Percentiles rank a stretch among this genome's conserved stretches.
phyloP scores from a whole-genome alignment of 176 grass and related monocot genomes.

The Raddia distichophylla region DNA sequence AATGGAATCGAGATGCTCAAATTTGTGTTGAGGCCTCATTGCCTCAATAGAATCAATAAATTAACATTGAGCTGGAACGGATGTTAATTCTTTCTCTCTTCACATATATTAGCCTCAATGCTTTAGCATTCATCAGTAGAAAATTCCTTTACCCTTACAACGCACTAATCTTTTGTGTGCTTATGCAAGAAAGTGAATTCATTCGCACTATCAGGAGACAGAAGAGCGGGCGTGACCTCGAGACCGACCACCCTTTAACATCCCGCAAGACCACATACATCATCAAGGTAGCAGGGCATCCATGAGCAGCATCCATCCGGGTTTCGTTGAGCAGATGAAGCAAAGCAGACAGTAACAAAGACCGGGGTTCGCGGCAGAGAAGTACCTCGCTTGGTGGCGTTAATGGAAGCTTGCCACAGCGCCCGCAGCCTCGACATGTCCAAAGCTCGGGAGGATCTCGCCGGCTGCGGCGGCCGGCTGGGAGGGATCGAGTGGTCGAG shows the following conservation, averaged over 20 bases:
- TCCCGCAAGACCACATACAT: not conserved
- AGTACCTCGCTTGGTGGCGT: conserved; percentile 70
- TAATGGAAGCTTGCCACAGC: conserved; percentile 73
- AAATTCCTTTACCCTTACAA: not conserved
- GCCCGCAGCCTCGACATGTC: conserved; percentile 67
- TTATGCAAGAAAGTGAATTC: not conserved
- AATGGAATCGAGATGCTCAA: conserved; percentile 22
- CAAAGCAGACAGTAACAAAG: not conserved
- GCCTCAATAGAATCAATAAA: not conserved
- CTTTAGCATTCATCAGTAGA: not conserved
- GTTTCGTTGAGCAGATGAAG: conserved; percentile 20
- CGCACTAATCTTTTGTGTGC: not conserved
- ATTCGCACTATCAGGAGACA: not conserved
- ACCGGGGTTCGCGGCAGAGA: not conserved
- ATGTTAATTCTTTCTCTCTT: not conserved
- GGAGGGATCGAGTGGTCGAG: not conserved
- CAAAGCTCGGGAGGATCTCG: not conserved
- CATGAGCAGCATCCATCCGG: not conserved
- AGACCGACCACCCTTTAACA: not conserved
- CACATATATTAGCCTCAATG: not conserved
- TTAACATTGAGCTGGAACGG: not conserved
- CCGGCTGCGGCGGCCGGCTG: not conserved
- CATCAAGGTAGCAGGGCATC: not conserved
- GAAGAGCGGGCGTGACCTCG: not conserved
- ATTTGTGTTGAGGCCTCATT: not conserved